Evolutionary conservation across 164 flowering plant species (phyloP).

Genomic region (Vitis rotundifolia): DNA sequence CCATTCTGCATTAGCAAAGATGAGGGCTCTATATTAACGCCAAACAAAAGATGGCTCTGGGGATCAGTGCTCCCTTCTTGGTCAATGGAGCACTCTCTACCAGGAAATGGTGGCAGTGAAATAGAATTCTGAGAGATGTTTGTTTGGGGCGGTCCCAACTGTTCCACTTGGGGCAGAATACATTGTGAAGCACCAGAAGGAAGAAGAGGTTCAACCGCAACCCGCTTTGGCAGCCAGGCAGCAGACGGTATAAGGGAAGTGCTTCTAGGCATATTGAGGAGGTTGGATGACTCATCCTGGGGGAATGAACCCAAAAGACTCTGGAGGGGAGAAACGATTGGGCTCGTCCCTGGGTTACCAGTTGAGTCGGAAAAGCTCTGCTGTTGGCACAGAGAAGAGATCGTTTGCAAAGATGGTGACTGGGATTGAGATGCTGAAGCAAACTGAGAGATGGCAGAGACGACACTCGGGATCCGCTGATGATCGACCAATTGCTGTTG

Average conservation of each 20-base stretch:
- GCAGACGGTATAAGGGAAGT: constrained; percentile 39
- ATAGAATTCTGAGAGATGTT: constrained; percentile 43
- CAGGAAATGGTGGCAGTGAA: constrained; percentile 87
- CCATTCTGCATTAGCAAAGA: constrained; percentile 76
- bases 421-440: constrained; percentile 54
- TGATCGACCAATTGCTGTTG: constrained; percentile 43
- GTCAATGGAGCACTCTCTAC: constrained; percentile 68
- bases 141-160: constrained; percentile 46
- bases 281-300: constrained; percentile 64
- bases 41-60: constrained; percentile 78
- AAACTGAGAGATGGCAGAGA: constrained; percentile 51
- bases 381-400: constrained; percentile 61
- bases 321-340: constrained; percentile 63
- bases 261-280: constrained; percentile 51
- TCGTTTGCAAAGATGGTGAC: constrained; percentile 46
- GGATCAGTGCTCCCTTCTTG: constrained; percentile 65
- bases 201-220: constrained; percentile 57
- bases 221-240: constrained; percentile 64
- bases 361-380: constrained; percentile 60
- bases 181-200: constrained; percentile 46
- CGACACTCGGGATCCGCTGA: constrained; percentile 44
- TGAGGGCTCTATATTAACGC: constrained; percentile 73
- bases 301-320: constrained; percentile 68
- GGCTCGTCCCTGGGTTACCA: constrained; percentile 44
- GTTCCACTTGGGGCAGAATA: constrained; percentile 56